phyloP scores from a whole-genome alignment of 116 monocot genomes.

The Dioscorea cayenensis region DNA sequence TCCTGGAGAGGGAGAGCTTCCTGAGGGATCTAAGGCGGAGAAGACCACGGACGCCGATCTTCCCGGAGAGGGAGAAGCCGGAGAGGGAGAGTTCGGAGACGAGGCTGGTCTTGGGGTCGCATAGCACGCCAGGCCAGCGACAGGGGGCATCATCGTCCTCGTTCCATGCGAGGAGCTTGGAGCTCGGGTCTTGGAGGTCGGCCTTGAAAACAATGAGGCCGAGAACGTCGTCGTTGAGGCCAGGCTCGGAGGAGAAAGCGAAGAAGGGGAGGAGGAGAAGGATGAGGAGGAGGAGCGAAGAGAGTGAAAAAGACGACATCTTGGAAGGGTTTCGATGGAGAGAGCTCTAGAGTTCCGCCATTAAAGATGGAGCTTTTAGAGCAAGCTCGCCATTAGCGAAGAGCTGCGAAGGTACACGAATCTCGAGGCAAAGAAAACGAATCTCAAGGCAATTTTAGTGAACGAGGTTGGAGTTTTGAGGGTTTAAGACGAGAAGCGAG shows the following conservation, averaged over 20 bases:
- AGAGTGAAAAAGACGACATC: not conserved
- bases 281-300: constrained; percentile 12
- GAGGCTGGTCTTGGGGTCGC: constrained; percentile 26
- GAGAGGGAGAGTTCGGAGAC: constrained; percentile 21
- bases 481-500: not conserved
- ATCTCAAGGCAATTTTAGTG: not conserved
- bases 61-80: constrained; percentile 26
- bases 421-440: not conserved
- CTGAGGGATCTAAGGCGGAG: constrained; percentile 36
- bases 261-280: constrained; percentile 15
- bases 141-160: constrained; percentile 51
- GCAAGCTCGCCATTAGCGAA: not conserved
- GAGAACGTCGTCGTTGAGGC: constrained; percentile 47
- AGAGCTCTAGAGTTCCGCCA: no score
- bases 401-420: not conserved
- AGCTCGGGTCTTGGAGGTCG: constrained; percentile 29
- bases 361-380: no score
- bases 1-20: constrained; percentile 25
- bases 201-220: constrained; percentile 61
- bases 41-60: constrained; percentile 32
- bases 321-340: not conserved
- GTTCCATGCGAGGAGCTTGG: constrained; percentile 41
- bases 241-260: not conserved
- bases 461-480: not conserved
- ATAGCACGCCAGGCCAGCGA: constrained; percentile 31